Evolutionary conservation across 208 protist genomes (phyloP).

Genomic region (Naegleria fowleri): DNA sequence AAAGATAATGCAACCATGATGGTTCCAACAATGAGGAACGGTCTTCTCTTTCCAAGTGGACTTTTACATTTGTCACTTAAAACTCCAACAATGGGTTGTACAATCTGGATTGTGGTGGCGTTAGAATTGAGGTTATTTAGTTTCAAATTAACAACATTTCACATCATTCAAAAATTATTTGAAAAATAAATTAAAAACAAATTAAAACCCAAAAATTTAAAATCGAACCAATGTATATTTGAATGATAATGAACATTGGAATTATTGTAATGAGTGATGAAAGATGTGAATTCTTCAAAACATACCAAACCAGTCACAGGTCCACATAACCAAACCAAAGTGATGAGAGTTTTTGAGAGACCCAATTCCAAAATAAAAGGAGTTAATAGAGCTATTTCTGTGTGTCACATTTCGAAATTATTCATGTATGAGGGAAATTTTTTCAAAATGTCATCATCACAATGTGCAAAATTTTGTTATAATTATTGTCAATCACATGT

Average conservation of each 20-base stretch:
- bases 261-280: no score
- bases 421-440: not conserved
- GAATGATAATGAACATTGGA: no score
- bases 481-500: no score
- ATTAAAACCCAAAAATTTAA: no score
- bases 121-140: no score
- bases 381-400: constrained; percentile 16
- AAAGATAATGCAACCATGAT: constrained; percentile 13
- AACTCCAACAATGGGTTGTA: constrained; percentile 28
- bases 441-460: no score
- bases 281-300: no score
- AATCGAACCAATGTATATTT: no score
- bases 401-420: not conserved
- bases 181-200: no score
- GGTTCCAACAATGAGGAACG: constrained; percentile 21
- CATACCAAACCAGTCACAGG: constrained; percentile 16
- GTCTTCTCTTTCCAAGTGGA: constrained; percentile 18
- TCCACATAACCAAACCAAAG: constrained; percentile 33
- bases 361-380: constrained; percentile 19
- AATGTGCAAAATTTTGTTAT: no score
- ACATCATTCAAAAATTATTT: no score
- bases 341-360: not conserved
- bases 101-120: not conserved
- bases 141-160: no score
- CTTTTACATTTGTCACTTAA: not conserved